These are phyloP conservation scores for Musa balbisiana DNA, from an alignment of 202 grass and related monocot genomes.

Conservation along the genomic window DNA sequence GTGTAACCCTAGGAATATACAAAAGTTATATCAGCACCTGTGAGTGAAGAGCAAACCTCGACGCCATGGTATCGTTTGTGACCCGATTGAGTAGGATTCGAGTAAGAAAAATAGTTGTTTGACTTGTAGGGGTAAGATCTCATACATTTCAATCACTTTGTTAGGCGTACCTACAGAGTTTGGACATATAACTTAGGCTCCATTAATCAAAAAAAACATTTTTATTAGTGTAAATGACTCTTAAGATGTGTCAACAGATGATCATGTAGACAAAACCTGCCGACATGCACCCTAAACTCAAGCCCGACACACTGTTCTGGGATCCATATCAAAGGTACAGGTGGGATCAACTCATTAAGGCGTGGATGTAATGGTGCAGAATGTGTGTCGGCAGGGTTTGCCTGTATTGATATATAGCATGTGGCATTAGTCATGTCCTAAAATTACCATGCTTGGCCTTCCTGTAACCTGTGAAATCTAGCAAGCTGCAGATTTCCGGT, in stretches of 20 bases:
- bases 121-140: no score
- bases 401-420: not conserved
- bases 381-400: not conserved
- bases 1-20: no score
- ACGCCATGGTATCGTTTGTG: no score
- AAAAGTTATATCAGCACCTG: no score
- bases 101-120: no score
- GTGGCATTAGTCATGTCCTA: not conserved
- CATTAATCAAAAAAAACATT: not conserved
- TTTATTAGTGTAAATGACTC: not conserved
- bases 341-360: no score
- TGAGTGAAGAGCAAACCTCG: no score
- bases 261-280: not conserved
- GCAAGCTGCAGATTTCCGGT: not conserved
- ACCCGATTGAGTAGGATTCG: no score
- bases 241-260: not conserved
- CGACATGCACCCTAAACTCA: not conserved
- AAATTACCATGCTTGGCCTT: not conserved
- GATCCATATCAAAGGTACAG: no score
- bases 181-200: no score
- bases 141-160: no score
- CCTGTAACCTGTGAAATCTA: not conserved
- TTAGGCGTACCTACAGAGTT: no score
- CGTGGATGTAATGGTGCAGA: not conserved
- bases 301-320: not conserved